A percentile compares a stretch with the other conserved stretches of the same genome.
phyloP scores from a whole-genome alignment of 208 protist genomes.

The Trypanosoma conorhini region DNA sequence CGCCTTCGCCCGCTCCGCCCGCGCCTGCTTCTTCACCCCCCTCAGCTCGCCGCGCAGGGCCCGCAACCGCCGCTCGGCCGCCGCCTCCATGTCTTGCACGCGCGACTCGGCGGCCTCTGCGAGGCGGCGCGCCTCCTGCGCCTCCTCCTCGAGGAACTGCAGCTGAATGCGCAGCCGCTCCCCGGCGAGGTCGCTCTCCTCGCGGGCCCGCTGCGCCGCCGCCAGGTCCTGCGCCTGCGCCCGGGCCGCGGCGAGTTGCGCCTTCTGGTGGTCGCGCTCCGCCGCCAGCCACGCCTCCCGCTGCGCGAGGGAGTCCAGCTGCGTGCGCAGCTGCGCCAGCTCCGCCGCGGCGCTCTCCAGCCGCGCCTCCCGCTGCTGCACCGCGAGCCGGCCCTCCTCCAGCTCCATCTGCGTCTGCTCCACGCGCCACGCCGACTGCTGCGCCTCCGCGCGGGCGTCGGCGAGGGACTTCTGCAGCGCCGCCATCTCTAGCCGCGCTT shows the following conservation, averaged over 20 bases:
- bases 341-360: slow-evolving; percentile 25
- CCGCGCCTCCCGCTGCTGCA: slow-evolving; percentile 22
- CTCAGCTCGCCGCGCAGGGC: slow-evolving; percentile 48
- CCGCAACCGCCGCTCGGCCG: slow-evolving; percentile 43
- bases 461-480: slow-evolving; percentile 47
- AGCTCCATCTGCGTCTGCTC: slow-evolving; percentile 42
- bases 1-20: slow-evolving; percentile 42
- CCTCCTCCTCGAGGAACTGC: slow-evolving; percentile 46
- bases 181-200: slow-evolving; percentile 42
- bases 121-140: slow-evolving; percentile 40
- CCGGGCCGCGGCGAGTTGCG: slow-evolving; percentile 48
- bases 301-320: slow-evolving; percentile 36
- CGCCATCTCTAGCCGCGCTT: slow-evolving; percentile 44
- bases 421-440: slow-evolving; percentile 36
- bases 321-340: slow-evolving; percentile 1
- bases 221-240: slow-evolving; percentile 49
- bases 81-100: slow-evolving; percentile 54
- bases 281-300: slow-evolving; percentile 58
- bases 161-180: slow-evolving; percentile 57
- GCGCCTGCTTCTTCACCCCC: slow-evolving; percentile 45
- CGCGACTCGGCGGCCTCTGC: slow-evolving; percentile 34
- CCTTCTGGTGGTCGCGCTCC: slow-evolving; percentile 40
- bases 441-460: slow-evolving; percentile 41
- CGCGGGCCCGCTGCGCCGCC: slow-evolving; percentile 27
- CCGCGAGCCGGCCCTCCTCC: slow-evolving; percentile 17